Evolutionary conservation across 768 basidiomycete genomes (phyloP).

Genomic region (Pleurotus tuber-regium): DNA sequence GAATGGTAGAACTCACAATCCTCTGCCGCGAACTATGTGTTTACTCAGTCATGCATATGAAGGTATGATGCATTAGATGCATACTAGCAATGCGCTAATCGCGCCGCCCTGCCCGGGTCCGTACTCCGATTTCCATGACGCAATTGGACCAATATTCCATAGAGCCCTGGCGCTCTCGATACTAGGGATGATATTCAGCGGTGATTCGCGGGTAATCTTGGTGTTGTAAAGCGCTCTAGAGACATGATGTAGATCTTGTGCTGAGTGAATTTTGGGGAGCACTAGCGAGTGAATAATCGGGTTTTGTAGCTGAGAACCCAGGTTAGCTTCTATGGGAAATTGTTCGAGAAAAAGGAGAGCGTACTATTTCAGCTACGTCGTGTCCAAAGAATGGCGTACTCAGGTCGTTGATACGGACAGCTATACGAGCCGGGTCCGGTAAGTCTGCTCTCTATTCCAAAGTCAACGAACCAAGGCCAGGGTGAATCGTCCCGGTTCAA

Average conservation of each 20-base stretch:
- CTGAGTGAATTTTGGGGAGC: slow-evolving; percentile 80
- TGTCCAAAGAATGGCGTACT: slow-evolving; percentile 62
- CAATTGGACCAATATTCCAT: slow-evolving; percentile 67
- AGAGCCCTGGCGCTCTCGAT: slow-evolving; percentile 82
- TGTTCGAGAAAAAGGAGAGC: slow-evolving; percentile 7
- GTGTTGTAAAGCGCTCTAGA: slow-evolving; percentile 36
- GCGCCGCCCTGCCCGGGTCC: slow-evolving; percentile 48
- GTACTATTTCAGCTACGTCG: slow-evolving; percentile 63
- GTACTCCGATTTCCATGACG: slow-evolving; percentile 57
- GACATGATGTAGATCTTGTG: slow-evolving; percentile 61
- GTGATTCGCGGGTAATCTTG: slow-evolving; percentile 19
- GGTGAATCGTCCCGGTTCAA: too few relatives aligned
- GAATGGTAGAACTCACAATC: slow-evolving; percentile 59
- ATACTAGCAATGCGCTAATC: slow-evolving; percentile 65
- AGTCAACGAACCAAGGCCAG: too few relatives aligned
- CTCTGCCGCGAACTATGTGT: slow-evolving; percentile 86
- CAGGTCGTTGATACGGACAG: slow-evolving; percentile 69
- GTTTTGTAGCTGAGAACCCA: slow-evolving; percentile 26
- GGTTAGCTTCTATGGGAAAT: background rate
- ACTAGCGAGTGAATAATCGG: slow-evolving; percentile 61
- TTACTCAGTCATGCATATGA: background rate
- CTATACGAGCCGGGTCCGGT: slow-evolving; percentile 50
- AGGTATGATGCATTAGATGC: slow-evolving; percentile 21
- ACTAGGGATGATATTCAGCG: slow-evolving; percentile 68
- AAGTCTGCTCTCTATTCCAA: slow-evolving; percentile 31